phyloP scores from a whole-genome alignment of 2,329 filamentous ascomycete species.

The Talaromyces sp. region DNA sequence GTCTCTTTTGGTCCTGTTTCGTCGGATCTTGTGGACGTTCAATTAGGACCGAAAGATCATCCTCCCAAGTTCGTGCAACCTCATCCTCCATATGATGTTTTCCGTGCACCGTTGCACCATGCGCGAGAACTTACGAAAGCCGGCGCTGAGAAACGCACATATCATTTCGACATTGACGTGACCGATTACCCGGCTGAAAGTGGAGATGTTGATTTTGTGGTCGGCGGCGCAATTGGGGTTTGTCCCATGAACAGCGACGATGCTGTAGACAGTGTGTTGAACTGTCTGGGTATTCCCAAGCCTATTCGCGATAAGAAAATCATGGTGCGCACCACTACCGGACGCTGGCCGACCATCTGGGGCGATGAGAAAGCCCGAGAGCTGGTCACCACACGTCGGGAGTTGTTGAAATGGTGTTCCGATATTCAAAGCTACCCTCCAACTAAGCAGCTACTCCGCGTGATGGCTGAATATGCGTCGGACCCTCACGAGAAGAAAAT shows the following conservation, averaged over 20 bases:
- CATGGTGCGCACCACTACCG: conserved; percentile 71
- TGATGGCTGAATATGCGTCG: conserved; percentile 80
- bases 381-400: conserved; percentile 83
- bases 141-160: conserved; percentile 93
- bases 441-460: conserved; percentile 77
- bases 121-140: conserved; percentile 81
- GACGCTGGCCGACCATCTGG: conserved; percentile 97
- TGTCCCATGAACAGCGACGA: conserved; percentile 79
- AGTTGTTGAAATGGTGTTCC: conserved; percentile 92
- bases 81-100: conserved; percentile 89
- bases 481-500: conserved; percentile 85
- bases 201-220: conserved; percentile 84
- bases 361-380: conserved; percentile 82
- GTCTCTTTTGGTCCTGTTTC: conserved; percentile 59
- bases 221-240: conserved; percentile 91
- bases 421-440: conserved; percentile 92
- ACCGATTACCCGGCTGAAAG: conserved; percentile 86
- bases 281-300: conserved; percentile 75
- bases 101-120: conserved; percentile 80
- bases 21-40: conserved; percentile 34
- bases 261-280: conserved; percentile 79
- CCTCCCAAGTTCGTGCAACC: conserved; percentile 90
- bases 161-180: conserved; percentile 95
- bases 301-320: conserved; percentile 82
- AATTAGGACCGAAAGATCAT: conserved; percentile 51